Percentiles rank a stretch among this genome's conserved stretches.
Conservation (phyloP, 495 filamentous ascomycete species). For the Penicillium simplicissimum region DNA sequence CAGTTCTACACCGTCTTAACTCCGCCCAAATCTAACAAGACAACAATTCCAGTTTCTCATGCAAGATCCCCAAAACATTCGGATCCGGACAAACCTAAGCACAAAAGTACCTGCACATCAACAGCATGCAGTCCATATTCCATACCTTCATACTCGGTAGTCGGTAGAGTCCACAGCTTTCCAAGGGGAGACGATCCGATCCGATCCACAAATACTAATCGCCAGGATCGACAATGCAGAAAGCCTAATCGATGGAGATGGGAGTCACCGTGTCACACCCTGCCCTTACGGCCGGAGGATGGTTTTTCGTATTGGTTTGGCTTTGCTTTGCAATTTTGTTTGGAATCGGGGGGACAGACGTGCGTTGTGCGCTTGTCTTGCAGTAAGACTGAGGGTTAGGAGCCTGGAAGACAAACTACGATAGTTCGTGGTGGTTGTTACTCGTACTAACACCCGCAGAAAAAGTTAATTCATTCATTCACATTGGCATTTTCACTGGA, state of each 20-base stretch:
- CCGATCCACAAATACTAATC: background rate
- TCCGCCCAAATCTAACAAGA: background rate
- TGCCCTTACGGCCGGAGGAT: too few relatives aligned
- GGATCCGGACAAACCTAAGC: background rate
- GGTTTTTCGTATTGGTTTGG: background rate
- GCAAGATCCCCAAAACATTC: background rate
- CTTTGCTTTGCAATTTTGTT: background rate
- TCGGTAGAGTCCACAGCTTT: too few relatives aligned
- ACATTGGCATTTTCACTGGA: background rate
- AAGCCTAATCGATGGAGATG: background rate
- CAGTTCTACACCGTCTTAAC: background rate
- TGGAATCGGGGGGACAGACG: background rate
- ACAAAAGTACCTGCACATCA: slow-evolving; percentile 7
- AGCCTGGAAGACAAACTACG: background rate
- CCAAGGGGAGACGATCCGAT: background rate
- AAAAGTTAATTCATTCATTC: background rate
- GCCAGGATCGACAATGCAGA: slow-evolving; percentile 4
- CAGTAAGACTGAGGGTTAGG: background rate
- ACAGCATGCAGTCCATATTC: background rate
- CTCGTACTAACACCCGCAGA: background rate
- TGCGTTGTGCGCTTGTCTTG: background rate
- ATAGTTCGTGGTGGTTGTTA: background rate
- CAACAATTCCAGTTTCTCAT: background rate
- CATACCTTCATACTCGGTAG: background rate
- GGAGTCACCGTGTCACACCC: background rate